Base-by-base conservation (phyloP, 495 filamentous ascomycete genomes). In the Hyaloscypha finlandica region DNA sequence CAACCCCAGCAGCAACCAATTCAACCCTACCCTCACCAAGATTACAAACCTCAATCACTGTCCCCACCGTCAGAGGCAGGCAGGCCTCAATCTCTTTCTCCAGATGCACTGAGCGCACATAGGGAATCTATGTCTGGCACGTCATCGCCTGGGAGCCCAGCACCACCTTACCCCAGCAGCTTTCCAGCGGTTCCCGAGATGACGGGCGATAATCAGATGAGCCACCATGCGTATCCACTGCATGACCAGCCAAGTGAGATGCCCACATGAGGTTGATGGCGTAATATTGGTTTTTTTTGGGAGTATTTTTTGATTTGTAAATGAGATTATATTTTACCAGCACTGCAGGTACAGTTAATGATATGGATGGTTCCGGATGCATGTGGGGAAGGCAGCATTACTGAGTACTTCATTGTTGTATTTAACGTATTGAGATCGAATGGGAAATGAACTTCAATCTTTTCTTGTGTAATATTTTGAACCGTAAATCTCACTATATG, bases 141-240 rank as follows among this genome's bases (percentile, higher is more conserved):
- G n/a, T 59, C 56, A 35, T 32, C 56, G 3, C 56, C 56, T n/a
- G 32, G 19, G 14, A 59, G 56, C 56, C 56, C 56, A 29, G 56
- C 56, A 8, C 56, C 56, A 19, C 56, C 25, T 29, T 59, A 59
- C 56, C 29, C 32, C 1, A 56, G 53, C 53, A 56, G 16, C 42
- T 48, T 48, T 48, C 42, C 42, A 12, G 8, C 42, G 42, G 42
- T 48, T 48, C 42, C 42, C 9, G 42, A 48, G 42, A 48, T 48
- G 42, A 12, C 8, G 3, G 35, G 25, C 25, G 35, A 37, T 1
- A 37, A 6, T 37, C 35, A 48, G 42, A 48, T 48, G 42, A 48
- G 42, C 42, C 16, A 48, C 42, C 42, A 48, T 12, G 42, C 42
- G 9, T 48, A 48, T 19, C 42, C 42, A 16, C 42, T 16, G 35